Evolutionary conservation across 2,329 filamentous ascomycete species (phyloP), one percentile per base, ranked within the genome.

Genomic region (Ceratocystis papillata): DNA sequence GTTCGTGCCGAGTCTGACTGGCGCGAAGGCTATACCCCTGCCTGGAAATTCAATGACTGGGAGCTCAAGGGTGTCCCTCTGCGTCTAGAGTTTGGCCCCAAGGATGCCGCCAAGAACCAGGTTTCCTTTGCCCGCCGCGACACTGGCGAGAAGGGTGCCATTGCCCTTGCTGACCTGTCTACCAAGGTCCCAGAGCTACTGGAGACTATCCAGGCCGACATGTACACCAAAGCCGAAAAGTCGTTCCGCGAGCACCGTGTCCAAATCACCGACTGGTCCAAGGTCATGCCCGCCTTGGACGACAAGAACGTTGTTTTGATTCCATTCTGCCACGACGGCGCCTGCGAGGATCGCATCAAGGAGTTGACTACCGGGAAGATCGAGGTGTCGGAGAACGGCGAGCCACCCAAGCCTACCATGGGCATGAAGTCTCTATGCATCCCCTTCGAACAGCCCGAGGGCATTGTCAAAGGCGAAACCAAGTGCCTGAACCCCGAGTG

Each of bases 1-100:
- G 80, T 99, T 48, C 89, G 94, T 67, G 83, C 85, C 67, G 88
- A 95, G 70, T 84, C 87, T 63, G 94, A 99, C 74, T 83, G 85
- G 74, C 87, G 95, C 68, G 93, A 97, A 63, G 89, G 88, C 70
- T 96, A 97, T 85, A 85, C 91, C 68, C 92, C 94, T 48, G 91
- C 90, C 70, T 97, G 89, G 87, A 99, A 99, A 78, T 99, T 99
- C 81, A 96, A 95, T 78, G 92, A 99, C 77, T 96, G 91, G 90
- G 95, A 99, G 76, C 82, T 97, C 72, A 95, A 93, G 78, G 94
- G 95, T 74, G 88, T 97, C 53, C 94, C 95, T 60, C 83, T 99
- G 46, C 88, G 94, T 68, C 82, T 99, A 67, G 94, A 99, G 76
- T 96, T 96, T 73, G 95, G 95, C 5, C 93, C 94, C 72, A 96